phyloP scores from a whole-genome alignment of 306 rosid species.

The Trifolium pratense region DNA sequence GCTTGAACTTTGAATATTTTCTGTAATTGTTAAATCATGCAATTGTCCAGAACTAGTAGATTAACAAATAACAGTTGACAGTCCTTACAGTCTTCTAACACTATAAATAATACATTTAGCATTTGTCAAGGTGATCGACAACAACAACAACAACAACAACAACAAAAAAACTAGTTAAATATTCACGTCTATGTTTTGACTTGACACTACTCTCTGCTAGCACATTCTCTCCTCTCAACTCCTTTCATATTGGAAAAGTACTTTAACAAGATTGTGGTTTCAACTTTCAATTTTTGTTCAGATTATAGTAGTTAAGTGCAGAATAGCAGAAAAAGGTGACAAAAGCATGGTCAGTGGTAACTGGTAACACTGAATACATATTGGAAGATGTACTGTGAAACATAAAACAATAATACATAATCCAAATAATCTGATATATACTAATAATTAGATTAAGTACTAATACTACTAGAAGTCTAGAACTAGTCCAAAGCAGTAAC shows the following conservation, averaged over 20 bases:
- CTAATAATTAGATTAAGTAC: not conserved
- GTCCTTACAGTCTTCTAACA: too few species aligned
- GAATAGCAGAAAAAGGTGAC: slow-evolving; percentile 15
- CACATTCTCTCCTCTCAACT: too few species aligned
- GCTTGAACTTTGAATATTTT: too few species aligned
- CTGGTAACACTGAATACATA: not conserved
- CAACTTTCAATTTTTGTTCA: not conserved
- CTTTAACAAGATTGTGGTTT: too few species aligned
- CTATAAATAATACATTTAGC: too few species aligned
- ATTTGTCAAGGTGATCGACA: too few species aligned
- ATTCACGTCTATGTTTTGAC: too few species aligned
- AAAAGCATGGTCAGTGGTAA: not conserved
- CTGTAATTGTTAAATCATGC: not conserved
- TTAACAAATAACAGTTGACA: too few species aligned
- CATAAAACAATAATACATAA: slow-evolving; percentile 4
- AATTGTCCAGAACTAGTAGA: not conserved
- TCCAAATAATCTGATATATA: not conserved
- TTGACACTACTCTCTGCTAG: too few species aligned
- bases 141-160: too few species aligned
- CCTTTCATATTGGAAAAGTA: too few species aligned
- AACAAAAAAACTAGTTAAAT: too few species aligned
- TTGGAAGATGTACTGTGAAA: not conserved
- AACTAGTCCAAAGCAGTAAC: not conserved
- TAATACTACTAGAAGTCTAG: not conserved
- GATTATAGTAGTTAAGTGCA: not conserved